Evolutionary conservation across 2,329 filamentous ascomycete species (phyloP).

Genomic region (Pestalotiopsis sp.): DNA sequence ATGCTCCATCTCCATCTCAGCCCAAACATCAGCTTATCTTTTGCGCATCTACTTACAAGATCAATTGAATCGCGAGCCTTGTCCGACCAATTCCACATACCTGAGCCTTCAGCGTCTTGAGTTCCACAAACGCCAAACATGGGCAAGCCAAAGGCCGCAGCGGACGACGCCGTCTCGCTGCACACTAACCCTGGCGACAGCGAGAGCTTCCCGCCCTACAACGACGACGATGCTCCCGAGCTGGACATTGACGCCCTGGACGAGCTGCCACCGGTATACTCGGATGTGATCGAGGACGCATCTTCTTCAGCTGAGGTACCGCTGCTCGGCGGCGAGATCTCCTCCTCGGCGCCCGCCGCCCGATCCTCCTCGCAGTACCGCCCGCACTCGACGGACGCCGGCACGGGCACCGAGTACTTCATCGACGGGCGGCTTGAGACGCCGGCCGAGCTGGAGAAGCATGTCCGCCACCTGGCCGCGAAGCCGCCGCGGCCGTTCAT

Average conservation of each 20-base stretch:
- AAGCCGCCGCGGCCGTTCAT: constrained; percentile 56
- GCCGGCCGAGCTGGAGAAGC: constrained; percentile 44
- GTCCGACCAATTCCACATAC: not conserved
- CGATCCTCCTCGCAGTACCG: constrained; percentile 9
- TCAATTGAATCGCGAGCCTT: not conserved
- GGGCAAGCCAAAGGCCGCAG: constrained; percentile 24
- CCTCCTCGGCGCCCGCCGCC: not conserved
- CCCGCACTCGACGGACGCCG: constrained; percentile 27
- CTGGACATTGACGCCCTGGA: constrained; percentile 25
- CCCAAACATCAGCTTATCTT: no score
- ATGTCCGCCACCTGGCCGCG: constrained; percentile 44
- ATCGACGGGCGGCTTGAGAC: constrained; percentile 47
- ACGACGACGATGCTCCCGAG: constrained; percentile 27
- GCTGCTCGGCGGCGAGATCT: not conserved
- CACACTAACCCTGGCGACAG: constrained; percentile 26
- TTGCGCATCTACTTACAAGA: not conserved
- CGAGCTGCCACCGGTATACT: constrained; percentile 31
- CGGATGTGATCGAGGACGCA: constrained; percentile 19
- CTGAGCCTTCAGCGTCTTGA: not conserved
- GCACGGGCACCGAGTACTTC: constrained; percentile 41
- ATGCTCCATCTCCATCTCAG: no score
- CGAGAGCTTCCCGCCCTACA: constrained; percentile 17
- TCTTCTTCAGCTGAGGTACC: constrained; percentile 11
- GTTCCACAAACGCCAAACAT: constrained; percentile 15
- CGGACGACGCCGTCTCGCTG: constrained; percentile 27